phyloP scores from a whole-genome alignment of 2,329 filamentous ascomycete species.

The Microsporum audouinii region DNA sequence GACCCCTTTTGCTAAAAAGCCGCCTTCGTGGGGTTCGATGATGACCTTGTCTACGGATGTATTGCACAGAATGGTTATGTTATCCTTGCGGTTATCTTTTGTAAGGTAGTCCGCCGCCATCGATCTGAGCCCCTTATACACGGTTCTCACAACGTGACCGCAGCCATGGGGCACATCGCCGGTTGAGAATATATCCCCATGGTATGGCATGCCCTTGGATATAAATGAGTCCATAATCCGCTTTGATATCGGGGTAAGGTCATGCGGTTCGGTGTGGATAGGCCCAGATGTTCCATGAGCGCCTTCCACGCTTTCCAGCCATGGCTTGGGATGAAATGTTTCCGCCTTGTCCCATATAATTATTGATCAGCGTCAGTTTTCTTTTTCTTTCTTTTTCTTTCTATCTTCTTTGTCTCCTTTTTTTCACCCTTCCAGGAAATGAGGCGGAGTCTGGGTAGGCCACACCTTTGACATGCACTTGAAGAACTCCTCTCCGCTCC shows the following conservation, averaged over 20 bases:
- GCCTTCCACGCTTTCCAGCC: slow-evolving; percentile 41
- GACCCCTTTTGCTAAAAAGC: slow-evolving; percentile 34
- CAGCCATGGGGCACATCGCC: slow-evolving; percentile 44
- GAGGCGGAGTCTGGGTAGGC: neutral
- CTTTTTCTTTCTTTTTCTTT: neutral
- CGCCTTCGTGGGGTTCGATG: slow-evolving; percentile 28
- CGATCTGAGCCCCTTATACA: slow-evolving; percentile 42
- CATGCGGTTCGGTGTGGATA: slow-evolving; percentile 47
- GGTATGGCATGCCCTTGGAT: slow-evolving; percentile 43
- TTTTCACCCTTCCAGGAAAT: neutral
- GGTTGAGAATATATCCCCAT: slow-evolving; percentile 49
- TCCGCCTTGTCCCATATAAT: slow-evolving; percentile 34
- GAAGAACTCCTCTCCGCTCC: slow-evolving; percentile 48
- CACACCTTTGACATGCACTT: slow-evolving; percentile 44
- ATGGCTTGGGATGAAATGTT: slow-evolving; percentile 47
- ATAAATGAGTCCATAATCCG: slow-evolving; percentile 45
- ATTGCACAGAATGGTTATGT: slow-evolving; percentile 40
- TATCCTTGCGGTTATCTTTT: slow-evolving; percentile 32
- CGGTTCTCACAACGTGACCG: slow-evolving; percentile 44
- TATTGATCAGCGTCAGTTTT: neutral
- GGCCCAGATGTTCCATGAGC: slow-evolving; percentile 44
- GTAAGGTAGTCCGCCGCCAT: slow-evolving; percentile 46
- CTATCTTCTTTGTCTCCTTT: neutral
- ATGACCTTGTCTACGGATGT: slow-evolving; percentile 44
- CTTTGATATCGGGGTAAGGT: slow-evolving; percentile 48